Percentiles rank a stretch among this genome's conserved stretches.
Evolutionary conservation across 257 asterid genomes (phyloP).

Genomic region (Rehmannia glutinosa): DNA sequence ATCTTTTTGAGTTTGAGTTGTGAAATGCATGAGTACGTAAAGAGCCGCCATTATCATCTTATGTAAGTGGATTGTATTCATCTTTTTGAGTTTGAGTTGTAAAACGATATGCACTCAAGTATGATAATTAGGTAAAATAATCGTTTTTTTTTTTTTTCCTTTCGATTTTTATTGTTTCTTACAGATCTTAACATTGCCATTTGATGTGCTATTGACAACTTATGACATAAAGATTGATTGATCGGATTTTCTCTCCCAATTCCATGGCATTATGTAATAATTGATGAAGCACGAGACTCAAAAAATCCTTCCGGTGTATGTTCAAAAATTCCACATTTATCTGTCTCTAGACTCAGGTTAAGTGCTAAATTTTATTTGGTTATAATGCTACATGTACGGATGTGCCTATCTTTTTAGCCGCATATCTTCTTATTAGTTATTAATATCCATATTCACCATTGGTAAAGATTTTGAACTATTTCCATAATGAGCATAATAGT

Average conservation of each 20-base stretch:
- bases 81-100: slow-evolving; percentile 35
- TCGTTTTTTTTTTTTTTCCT: neutral
- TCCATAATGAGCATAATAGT: neutral
- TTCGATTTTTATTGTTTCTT: slow-evolving; percentile 21
- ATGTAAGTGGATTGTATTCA: slow-evolving; percentile 32
- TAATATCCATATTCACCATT: neutral
- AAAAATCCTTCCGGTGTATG: slow-evolving; percentile 88
- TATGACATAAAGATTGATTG: slow-evolving; percentile 80
- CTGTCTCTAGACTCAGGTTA: neutral
- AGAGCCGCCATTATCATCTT: slow-evolving; percentile 25
- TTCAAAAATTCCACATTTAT: neutral
- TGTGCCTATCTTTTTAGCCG: neutral
- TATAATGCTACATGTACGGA: slow-evolving; percentile 4
- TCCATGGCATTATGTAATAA: slow-evolving; percentile 81
- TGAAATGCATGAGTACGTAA: slow-evolving; percentile 49
- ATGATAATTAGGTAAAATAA: slow-evolving; percentile 3
- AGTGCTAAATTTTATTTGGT: neutral
- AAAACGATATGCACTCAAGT: slow-evolving; percentile 27
- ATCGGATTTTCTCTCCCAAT: slow-evolving; percentile 86
- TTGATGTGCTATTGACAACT: slow-evolving; percentile 84
- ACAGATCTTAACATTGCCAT: slow-evolving; percentile 64
- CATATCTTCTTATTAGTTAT: neutral
- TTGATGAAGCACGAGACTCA: slow-evolving; percentile 94
- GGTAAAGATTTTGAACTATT: neutral
- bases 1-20: slow-evolving; percentile 33